A percentile compares a stretch with the other conserved stretches of the same genome.
Evolutionary conservation across 371 early-diverging fungal species (phyloP).

Genomic region (Mortierella sp.): DNA sequence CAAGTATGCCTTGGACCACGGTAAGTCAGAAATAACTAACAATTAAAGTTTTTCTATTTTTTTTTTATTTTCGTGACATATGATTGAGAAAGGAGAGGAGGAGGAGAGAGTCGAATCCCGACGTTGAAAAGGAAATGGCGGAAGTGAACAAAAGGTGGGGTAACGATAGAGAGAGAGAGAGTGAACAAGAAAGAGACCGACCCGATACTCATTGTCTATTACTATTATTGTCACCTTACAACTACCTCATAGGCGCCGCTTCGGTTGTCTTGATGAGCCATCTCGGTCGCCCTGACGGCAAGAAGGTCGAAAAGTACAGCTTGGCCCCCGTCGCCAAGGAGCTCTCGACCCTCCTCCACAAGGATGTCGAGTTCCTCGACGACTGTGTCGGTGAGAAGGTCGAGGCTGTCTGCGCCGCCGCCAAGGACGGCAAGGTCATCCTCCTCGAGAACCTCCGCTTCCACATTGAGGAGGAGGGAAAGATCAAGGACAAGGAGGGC

Average conservation of each 20-base stretch:
- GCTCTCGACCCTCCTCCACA: slow-evolving; percentile 83
- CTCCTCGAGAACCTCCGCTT: slow-evolving; percentile 98
- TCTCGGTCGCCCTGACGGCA: slow-evolving; percentile 98
- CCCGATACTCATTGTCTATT: background rate
- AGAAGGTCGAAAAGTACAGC: slow-evolving; percentile 90
- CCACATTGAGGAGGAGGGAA: slow-evolving; percentile 99
- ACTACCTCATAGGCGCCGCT: slow-evolving; percentile 72
- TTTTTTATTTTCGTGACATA: slow-evolving; percentile 31
- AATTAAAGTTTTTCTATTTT: slow-evolving; percentile 5
- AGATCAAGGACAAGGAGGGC: slow-evolving; percentile 90
- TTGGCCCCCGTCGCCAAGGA: slow-evolving; percentile 94
- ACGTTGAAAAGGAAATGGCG: background rate
- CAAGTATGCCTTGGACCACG: slow-evolving; percentile 89
- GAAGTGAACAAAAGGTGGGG: background rate
- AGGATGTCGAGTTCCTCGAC: slow-evolving; percentile 91
- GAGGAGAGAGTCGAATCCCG: background rate
- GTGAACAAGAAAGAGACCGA: background rate
- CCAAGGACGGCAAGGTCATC: slow-evolving; percentile 89
- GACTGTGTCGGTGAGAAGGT: slow-evolving; percentile 96
- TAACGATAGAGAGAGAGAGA: background rate
- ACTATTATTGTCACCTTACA: background rate
- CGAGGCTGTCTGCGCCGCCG: slow-evolving; percentile 84
- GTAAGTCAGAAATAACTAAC: slow-evolving; percentile 50
- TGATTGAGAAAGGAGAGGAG: slow-evolving; percentile 5
- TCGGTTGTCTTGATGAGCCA: slow-evolving; percentile 98